These are phyloP conservation scores for Puccinia hordei DNA, from an alignment of 1,284 basidiomycete genomes.

Conservation along the genomic window DNA sequence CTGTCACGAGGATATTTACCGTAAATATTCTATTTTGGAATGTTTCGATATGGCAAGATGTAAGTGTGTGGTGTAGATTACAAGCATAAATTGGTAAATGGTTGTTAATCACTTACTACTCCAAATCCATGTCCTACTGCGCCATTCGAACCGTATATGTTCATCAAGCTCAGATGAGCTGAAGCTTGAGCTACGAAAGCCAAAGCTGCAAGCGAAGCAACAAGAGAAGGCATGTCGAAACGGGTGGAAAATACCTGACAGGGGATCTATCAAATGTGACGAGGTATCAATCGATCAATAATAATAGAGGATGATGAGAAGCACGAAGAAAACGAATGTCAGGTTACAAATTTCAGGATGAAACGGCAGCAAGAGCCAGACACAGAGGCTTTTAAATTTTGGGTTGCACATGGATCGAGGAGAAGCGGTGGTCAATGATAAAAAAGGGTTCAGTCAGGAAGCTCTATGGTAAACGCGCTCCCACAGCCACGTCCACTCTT, in stretches of 20 bases:
- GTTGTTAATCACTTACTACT: constrained; percentile 15
- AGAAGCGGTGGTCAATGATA: too few species aligned
- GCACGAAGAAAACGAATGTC: too few species aligned
- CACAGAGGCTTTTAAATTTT: too few species aligned
- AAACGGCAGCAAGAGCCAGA: too few species aligned
- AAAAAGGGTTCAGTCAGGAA: too few species aligned
- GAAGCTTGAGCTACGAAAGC: neutral
- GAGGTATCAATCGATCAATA: too few species aligned
- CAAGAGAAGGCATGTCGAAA: neutral
- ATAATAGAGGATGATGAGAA: too few species aligned
- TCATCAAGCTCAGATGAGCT: constrained; percentile 23
- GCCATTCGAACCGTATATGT: constrained; percentile 36
- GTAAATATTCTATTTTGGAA: constrained; percentile 10
- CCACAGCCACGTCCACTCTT: too few species aligned
- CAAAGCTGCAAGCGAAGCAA: neutral
- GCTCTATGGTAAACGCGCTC: too few species aligned
- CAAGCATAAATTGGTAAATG: neutral
- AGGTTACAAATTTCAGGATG: too few species aligned
- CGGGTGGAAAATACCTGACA: neutral
- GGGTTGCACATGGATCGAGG: too few species aligned
- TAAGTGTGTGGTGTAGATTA: neutral
- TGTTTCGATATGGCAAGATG: neutral
- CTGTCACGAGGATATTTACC: constrained; percentile 37
- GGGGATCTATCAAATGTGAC: neutral
- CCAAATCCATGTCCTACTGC: constrained; percentile 35